Percentiles rank a stretch among this genome's conserved stretches.
Evolutionary conservation across 208 protist species (phyloP).

Genomic region (Trypanosoma congolense): DNA sequence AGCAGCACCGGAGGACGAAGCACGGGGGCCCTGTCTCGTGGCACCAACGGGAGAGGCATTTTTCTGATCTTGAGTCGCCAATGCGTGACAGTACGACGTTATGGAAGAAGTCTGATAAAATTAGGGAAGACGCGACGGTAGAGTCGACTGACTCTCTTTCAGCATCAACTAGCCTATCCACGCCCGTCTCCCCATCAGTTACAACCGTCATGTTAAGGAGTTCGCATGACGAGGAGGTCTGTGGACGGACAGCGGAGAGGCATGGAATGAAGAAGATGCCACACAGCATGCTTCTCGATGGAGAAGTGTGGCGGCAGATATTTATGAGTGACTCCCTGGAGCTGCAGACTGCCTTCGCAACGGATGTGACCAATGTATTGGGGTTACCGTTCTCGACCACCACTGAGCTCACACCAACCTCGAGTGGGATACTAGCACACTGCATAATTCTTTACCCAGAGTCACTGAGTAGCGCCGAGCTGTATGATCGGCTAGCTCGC

Average conservation of each 20-base stretch:
- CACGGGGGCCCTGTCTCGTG: no score
- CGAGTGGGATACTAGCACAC: slow-evolving; percentile 12
- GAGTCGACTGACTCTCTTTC: background rate
- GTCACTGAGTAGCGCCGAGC: background rate
- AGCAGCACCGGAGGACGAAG: no score
- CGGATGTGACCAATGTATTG: slow-evolving; percentile 9
- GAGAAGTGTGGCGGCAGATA: slow-evolving; percentile 14
- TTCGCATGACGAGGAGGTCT: background rate
- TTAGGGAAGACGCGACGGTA: background rate
- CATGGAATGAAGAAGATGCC: slow-evolving; percentile 1
- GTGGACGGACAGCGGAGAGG: background rate
- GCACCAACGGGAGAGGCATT: no score
- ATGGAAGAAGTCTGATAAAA: background rate
- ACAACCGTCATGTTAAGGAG: background rate
- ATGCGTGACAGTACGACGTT: no score
- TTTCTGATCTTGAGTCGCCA: no score
- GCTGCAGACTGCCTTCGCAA: slow-evolving; percentile 1
- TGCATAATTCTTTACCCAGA: slow-evolving; percentile 2
- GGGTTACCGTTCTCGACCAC: background rate
- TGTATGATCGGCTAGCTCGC: background rate
- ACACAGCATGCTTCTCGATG: slow-evolving; percentile 15
- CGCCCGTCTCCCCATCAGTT: background rate
- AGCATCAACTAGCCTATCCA: background rate
- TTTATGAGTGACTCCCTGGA: background rate
- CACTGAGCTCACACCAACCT: slow-evolving; percentile 1